Evolutionary conservation across 495 filamentous ascomycete genomes (phyloP).

Genomic region (Penicillium salamii): DNA sequence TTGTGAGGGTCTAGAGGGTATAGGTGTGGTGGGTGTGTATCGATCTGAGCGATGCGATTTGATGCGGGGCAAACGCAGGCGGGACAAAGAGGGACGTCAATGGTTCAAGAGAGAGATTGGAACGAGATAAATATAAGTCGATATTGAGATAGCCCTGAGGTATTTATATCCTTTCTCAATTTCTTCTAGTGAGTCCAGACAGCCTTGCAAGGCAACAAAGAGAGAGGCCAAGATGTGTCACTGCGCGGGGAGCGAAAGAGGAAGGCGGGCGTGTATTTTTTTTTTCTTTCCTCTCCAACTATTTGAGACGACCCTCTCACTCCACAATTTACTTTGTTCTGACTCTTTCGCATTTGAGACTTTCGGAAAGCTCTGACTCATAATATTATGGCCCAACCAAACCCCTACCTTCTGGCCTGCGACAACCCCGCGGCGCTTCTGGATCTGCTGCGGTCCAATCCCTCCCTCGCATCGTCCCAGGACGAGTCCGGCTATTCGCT

Average conservation of each 20-base stretch:
- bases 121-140: too few species aligned
- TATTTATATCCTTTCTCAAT: too few species aligned
- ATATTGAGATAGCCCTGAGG: too few species aligned
- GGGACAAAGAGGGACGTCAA: too few species aligned
- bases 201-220: not conserved
- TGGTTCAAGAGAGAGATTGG: too few species aligned
- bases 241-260: constrained; percentile 25
- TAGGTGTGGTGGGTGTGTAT: not conserved
- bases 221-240: constrained; percentile 8
- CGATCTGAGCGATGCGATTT: constrained; percentile 1
- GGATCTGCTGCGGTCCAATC: constrained; percentile 62
- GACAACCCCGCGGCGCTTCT: constrained; percentile 67
- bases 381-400: constrained; percentile 52
- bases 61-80: constrained; percentile 5
- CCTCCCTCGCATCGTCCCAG: constrained; percentile 63
- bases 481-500: constrained; percentile 89
- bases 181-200: too few species aligned
- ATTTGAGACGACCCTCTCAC: not conserved
- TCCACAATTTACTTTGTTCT: not conserved
- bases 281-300: constrained; percentile 1
- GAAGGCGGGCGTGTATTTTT: constrained; percentile 18
- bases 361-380: constrained; percentile 10
- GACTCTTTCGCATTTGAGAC: not conserved
- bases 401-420: constrained; percentile 75
- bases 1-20: constrained; percentile 2